Evolutionary conservation across 2,329 filamentous ascomycete species (phyloP), one percentile per base, ranked within the genome.

Genomic region (Venturia pyrina): DNA sequence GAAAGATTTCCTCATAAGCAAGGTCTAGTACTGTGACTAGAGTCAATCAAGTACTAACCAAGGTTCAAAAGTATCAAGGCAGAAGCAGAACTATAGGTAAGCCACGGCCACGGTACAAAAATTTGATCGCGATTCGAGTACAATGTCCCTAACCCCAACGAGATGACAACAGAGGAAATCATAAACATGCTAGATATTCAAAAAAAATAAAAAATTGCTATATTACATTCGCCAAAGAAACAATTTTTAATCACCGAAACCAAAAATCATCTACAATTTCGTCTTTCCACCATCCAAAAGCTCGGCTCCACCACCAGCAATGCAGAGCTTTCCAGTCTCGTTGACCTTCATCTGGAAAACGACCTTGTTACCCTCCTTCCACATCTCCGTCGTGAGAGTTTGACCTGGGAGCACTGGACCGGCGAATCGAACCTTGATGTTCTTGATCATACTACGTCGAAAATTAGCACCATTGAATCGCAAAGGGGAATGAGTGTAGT

Each of bases 301-400:
- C 82, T 96, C 91, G 4, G 85, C 91, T 32, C 89, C 92, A 5
- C 87, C 92, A 11, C 89, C 90, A 19, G 85, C 86, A 75, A 96
- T 96, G 66, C 89, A 90, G 71, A 91, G 80, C 83, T 96, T 96
- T 71, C 92, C 92, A 62, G 92, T 96, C 85, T 96, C 93, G 79
- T 92, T 91, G 69, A 96, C 91, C 77, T 86, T 92, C 62, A 86
- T 85, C 83, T 96, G 91, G 84, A 96, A 96, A 68, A 91, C 78
- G 64, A 96, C 83, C 73, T 85, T 89, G 73, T 85, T 85, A 53
- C 86, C 87, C 71, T 93, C 90, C 80, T 89, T 92, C 92, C 92
- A 96, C 91, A 96, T 96, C 83, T 96, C 91, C 6, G 91, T 96
- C 70, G 89, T 83, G 66, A 96, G 83, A 32, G 91, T 96, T 84